Conservation (phyloP, 148 eudicot genomes). For the Camellia granthamiana region DNA sequence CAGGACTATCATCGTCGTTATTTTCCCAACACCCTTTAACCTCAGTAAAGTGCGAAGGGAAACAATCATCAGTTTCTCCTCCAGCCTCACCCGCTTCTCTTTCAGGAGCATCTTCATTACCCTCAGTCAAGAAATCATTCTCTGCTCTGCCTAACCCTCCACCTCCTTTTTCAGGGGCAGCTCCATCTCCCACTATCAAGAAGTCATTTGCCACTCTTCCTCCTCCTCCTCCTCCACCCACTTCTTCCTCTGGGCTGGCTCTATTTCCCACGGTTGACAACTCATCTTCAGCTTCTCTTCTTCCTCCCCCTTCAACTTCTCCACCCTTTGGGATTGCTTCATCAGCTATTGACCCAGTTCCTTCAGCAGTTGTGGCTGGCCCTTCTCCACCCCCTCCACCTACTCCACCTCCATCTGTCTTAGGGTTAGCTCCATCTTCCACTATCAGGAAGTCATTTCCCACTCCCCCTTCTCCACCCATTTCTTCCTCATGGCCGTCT, state of each 20-base stretch:
- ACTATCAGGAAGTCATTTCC: constrained; percentile 12
- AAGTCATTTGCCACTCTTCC: constrained; percentile 17
- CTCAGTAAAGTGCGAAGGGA: background rate
- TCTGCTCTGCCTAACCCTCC: constrained; percentile 22
- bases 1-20: background rate
- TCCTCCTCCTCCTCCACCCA: constrained; percentile 25
- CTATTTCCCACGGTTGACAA: constrained; percentile 9
- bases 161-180: constrained; percentile 4
- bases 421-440: constrained; percentile 15
- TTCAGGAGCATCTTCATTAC: constrained; percentile 16
- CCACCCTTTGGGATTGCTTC: constrained; percentile 12
- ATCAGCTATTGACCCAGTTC: constrained; percentile 32
- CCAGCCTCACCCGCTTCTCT: constrained; percentile 20
- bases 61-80: constrained; percentile 3
- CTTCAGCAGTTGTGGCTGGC: constrained; percentile 20
- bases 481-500: background rate
- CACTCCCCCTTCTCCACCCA: constrained; percentile 12
- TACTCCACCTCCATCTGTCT: constrained; percentile 20
- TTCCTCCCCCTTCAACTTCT: constrained; percentile 45
- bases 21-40: background rate
- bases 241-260: constrained; percentile 1
- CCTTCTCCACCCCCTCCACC: constrained; percentile 44
- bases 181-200: constrained; percentile 11
- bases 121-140: constrained; percentile 6
- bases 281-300: constrained; percentile 17